Percentiles rank a stretch among this genome's conserved stretches.
Evolutionary conservation across 1,284 basidiomycete genomes (phyloP).

Genomic region (Sparassis latifolia): DNA sequence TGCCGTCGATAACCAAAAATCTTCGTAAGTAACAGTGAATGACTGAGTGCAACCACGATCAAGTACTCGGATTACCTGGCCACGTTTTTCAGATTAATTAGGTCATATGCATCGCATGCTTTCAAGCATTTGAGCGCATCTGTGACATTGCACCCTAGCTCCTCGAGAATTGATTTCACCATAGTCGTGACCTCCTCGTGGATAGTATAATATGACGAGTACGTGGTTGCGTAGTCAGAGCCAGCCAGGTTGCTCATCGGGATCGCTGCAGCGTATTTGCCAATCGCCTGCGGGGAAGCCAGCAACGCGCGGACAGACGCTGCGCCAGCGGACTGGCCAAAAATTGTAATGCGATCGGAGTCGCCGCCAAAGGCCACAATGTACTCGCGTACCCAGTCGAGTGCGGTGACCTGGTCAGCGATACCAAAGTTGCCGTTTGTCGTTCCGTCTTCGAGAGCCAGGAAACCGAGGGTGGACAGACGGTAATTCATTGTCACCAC

Average conservation of each 20-base stretch:
- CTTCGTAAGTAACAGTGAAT: no score
- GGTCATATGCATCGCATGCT: constrained; percentile 23
- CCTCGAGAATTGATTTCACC: constrained; percentile 28
- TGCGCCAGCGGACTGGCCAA: constrained; percentile 35
- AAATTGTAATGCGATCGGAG: constrained; percentile 30
- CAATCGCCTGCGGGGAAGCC: constrained; percentile 34
- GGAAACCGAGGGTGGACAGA: constrained; percentile 35
- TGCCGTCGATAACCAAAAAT: constrained; percentile 39
- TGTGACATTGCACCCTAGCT: constrained; percentile 26
- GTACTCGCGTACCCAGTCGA: constrained; percentile 30
- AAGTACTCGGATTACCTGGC: constrained; percentile 21
- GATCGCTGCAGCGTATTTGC: constrained; percentile 40
- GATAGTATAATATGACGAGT: constrained; percentile 34
- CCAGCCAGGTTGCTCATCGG: constrained; percentile 44
- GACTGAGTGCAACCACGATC: no score
- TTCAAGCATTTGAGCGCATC: constrained; percentile 28
- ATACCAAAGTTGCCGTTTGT: constrained; percentile 37
- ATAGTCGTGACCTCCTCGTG: constrained; percentile 24
- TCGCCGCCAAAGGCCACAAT: constrained; percentile 33
- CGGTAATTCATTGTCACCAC: constrained; percentile 44
- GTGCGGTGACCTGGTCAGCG: constrained; percentile 32
- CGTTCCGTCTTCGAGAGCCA: constrained; percentile 29
- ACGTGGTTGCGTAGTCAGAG: constrained; percentile 35
- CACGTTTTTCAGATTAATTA: constrained; percentile 27
- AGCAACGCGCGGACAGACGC: constrained; percentile 35